Evolutionary conservation across 768 basidiomycete species (phyloP).

Genomic region (Lactifluus subvellereus): DNA sequence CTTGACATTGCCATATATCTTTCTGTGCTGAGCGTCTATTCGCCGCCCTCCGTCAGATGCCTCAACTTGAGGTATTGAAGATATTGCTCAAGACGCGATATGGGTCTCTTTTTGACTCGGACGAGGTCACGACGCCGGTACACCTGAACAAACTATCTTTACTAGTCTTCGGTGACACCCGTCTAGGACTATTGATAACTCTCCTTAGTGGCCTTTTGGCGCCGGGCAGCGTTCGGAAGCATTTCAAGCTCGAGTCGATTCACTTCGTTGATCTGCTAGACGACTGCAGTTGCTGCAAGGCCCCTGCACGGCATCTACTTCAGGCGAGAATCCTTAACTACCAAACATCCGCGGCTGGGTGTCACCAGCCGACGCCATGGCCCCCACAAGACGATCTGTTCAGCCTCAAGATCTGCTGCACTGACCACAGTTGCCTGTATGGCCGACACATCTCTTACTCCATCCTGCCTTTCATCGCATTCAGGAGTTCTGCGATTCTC

Average conservation of each 20-base stretch:
- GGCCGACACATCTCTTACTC: slow-evolving; percentile 5
- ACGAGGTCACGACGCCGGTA: background rate
- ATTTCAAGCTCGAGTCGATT: slow-evolving; percentile 4
- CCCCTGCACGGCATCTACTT: slow-evolving; percentile 1
- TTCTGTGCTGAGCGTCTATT: background rate
- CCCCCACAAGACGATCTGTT: slow-evolving; percentile 6
- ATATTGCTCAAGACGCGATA: background rate
- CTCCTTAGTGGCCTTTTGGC: background rate
- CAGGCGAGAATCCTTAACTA: background rate
- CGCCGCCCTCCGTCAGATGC: slow-evolving; percentile 4
- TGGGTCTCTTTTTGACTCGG: too few species aligned
- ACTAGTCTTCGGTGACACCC: background rate
- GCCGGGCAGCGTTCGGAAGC: background rate
- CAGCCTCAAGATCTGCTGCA: slow-evolving; percentile 1
- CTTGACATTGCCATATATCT: too few species aligned
- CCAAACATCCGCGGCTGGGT: background rate
- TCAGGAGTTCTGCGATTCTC: background rate
- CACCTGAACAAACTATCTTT: background rate
- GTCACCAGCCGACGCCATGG: background rate
- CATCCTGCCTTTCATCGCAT: slow-evolving; percentile 1
- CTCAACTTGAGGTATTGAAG: background rate
- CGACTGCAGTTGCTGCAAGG: slow-evolving; percentile 7
- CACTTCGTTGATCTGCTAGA: background rate
- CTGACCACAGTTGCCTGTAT: background rate
- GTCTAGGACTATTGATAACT: background rate